These are phyloP conservation scores for Colletotrichum tanaceti DNA, from an alignment of 2,329 filamentous ascomycete genomes.

Conservation along the genomic window DNA sequence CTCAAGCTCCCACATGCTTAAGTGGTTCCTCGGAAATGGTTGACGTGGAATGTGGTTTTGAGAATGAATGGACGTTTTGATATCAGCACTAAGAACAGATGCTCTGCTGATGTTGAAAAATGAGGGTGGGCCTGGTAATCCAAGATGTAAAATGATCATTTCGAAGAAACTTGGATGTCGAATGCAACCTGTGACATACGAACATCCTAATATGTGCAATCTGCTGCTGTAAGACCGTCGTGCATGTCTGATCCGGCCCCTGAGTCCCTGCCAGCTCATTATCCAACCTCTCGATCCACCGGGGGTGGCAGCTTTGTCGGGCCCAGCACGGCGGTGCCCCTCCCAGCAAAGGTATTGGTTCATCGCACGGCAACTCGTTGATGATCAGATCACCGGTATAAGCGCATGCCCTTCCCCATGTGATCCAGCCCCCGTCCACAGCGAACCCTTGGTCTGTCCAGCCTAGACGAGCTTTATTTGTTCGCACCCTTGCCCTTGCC, in stretches of 20 bases:
- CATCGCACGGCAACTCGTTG: background rate
- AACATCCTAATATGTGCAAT: slow-evolving; percentile 14
- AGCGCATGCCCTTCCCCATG: background rate
- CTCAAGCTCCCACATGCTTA: background rate
- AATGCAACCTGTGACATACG: slow-evolving; percentile 36
- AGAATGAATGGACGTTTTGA: background rate
- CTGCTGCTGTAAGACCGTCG: background rate
- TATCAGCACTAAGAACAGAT: background rate
- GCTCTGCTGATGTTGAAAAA: slow-evolving; percentile 13
- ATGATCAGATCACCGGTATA: background rate
- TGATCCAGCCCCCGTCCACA: background rate
- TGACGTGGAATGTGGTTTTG: background rate
- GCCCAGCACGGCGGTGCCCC: background rate
- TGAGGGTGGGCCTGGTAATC: slow-evolving; percentile 10
- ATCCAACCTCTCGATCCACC: slow-evolving; percentile 13
- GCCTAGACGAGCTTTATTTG: slow-evolving; percentile 28
- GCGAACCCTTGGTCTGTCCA: slow-evolving; percentile 4
- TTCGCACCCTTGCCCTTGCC: slow-evolving; percentile 49
- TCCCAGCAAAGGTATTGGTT: background rate
- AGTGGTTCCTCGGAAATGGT: background rate
- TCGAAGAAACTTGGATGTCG: slow-evolving; percentile 28
- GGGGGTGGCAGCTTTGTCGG: background rate
- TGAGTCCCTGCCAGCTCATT: slow-evolving; percentile 16
- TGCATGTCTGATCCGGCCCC: background rate
- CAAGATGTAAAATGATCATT: slow-evolving; percentile 22